Base-by-base conservation (phyloP, 2,329 filamentous ascomycete genomes). In the Leptosphaerulina australis region DNA sequence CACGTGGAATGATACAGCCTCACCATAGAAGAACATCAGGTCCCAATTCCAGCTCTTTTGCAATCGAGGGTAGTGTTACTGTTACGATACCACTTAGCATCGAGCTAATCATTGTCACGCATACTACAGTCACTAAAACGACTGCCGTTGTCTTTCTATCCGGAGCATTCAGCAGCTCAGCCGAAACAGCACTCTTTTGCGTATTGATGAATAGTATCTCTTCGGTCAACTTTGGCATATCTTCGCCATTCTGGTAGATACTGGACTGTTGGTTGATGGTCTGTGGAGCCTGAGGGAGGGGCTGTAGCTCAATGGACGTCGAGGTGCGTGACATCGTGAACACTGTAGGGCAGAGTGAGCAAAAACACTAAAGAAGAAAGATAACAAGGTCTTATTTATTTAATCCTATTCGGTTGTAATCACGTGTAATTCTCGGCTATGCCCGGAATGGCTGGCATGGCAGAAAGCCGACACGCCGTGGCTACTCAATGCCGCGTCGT, bases 51-150 rank as follows among this genome's bases (percentile, higher is more conserved):
- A 71, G 36, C 4, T 71, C 68, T 6, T 53, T 57, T 3, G 75
- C 76, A 56, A 79, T 77, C 0, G 69, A 72, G 0, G 77, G 77
- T 25, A 78, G 54, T 3, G 64, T 73, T 2, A 79, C 72, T 3
- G 71, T 71, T 12, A 77, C 68, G 21, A 77, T 45, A 2, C 77
- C 76, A 34, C 72, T 59, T 14, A 70, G 37, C 50, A 71, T 55
- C 12, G 49, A 56, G 43, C 58, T 60, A 33, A 68, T 64, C 51
- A 58, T 54, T 3, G 63, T 68, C 5, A 64, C 60, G 44, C 62
- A 68, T 3, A 66, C 63, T 10, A 69, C 58, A 1, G 59, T 62
- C 10, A 63, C 39, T 8, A 69, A 37, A 20, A 69, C 66, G 41
- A 67, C 56, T 1, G 66, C 56, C 3, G 64, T 67, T 1, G 67